Base-by-base conservation (phyloP, 169 alveolate genomes). In the Theileria parva region DNA sequence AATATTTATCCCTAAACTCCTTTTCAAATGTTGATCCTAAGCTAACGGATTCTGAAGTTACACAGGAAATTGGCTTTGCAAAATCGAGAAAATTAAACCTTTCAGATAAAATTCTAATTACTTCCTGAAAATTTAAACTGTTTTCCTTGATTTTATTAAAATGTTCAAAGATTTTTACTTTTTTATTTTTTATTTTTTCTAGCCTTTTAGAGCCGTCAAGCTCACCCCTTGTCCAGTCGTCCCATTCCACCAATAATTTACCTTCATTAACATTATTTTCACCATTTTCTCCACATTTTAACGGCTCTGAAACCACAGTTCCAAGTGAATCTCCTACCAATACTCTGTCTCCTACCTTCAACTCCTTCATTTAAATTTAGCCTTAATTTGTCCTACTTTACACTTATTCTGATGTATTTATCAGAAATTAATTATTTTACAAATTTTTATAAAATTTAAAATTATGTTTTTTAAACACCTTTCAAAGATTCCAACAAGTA, bases 1-100 rank as follows among this genome's bases (percentile, higher is more conserved):
- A 21, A 51, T 70, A 44, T 13, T 70, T 51, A 70, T n/a, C 76
- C 9, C 37, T 48, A 65, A 57, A 57, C 66, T 19, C 66, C 66
- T 17, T 25, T 57, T 57, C 66, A 57, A 57, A 57, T 21, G 37
- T 57, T 57, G 66, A 21, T 57, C 66, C 66, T 5, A 57, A 17
- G 27, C 32, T 57, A 21, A 57, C 13, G n/a, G 27, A 21, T 3
- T 57, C 66, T 25, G n/a, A 57, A 21, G 11, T 57, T 19, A 57
- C 66, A 57, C 28, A 57, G 21, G 66, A 57, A 25, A 8, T 21
- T 57, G 66, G 66, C 2, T 57, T 57, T 21, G 27, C 11, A 21
- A 25, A 19, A 25, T 57, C 66, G 2, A 13, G 34, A 57, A 25
- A 19, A 21, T 21, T 11, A 25, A 57, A 57, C 32, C 66, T 57